These are phyloP conservation scores for Aciculoconidium aculeatum DNA, from an alignment of 805 yeast genomes.

Conservation along the genomic window DNA sequence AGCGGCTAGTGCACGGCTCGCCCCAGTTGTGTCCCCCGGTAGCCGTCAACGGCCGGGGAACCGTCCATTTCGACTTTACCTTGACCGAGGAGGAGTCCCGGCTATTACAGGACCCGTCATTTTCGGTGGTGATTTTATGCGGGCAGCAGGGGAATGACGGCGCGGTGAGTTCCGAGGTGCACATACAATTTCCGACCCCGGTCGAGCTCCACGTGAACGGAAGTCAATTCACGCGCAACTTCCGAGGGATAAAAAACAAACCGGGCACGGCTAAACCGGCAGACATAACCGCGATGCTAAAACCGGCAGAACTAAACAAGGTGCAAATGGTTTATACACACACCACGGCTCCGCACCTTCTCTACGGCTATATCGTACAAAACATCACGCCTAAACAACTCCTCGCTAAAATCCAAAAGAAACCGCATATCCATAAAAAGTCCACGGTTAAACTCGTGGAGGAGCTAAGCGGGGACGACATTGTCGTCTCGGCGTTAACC, in stretches of 20 bases:
- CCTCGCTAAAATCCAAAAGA: conserved; percentile 16
- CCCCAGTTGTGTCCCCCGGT: conserved; percentile 41
- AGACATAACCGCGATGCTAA: conserved; percentile 51
- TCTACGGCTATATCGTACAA: conserved; percentile 58
- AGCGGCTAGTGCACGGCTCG: conserved; percentile 40
- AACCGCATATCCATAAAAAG: conserved; percentile 48
- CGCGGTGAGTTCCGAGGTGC: conserved; percentile 24
- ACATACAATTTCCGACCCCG: conserved; percentile 64
- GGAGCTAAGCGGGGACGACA: conserved; percentile 55
- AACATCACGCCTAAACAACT: conserved; percentile 17
- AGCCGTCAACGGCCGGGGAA: conserved; percentile 39
- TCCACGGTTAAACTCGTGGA: conserved; percentile 35
- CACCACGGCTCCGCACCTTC: conserved; percentile 43
- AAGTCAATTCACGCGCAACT: conserved; percentile 32
- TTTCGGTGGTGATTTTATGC: conserved; percentile 47
- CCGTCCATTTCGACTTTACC: conserved; percentile 28
- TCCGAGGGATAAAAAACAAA: conserved; percentile 67
- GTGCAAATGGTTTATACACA: conserved; percentile 55
- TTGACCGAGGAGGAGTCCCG: conserved; percentile 38
- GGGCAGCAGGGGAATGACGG: conserved; percentile 31
- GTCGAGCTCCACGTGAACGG: conserved; percentile 63
- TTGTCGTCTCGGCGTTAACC: conserved; percentile 56
- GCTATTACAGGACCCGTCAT: conserved; percentile 20
- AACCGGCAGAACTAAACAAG: conserved; percentile 33
- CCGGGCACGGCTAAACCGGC: conserved; percentile 82